Percentiles rank a stretch among this genome's conserved stretches.
phyloP scores from a whole-genome alignment of 2,329 filamentous ascomycete species.

The Xylaria hypoxylon region DNA sequence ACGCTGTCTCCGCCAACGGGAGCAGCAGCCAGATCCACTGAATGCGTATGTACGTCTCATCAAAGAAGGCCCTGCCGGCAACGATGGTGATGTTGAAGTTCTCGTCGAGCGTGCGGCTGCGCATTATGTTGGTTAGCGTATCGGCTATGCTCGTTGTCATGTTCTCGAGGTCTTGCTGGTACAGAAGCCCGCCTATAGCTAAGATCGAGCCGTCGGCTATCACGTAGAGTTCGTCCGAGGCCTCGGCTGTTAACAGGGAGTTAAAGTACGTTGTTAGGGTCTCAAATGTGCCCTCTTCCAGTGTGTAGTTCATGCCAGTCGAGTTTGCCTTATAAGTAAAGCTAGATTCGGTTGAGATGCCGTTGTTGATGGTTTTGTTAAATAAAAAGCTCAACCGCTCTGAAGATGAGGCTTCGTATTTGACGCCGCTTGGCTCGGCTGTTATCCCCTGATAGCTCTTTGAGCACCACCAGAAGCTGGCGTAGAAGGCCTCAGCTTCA shows the following conservation, averaged over 20 bases:
- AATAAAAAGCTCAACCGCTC: constrained; percentile 5
- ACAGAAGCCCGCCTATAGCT: constrained; percentile 1
- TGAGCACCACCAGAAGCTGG: constrained; percentile 34
- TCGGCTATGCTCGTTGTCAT: constrained; percentile 7
- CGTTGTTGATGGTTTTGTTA: not conserved
- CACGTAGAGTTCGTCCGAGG: not conserved
- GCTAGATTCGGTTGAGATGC: too few species aligned
- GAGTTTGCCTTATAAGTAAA: constrained; percentile 14
- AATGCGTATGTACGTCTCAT: constrained; percentile 19
- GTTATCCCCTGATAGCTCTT: constrained; percentile 26
- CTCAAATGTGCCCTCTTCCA: constrained; percentile 8
- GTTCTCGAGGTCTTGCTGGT: constrained; percentile 16
- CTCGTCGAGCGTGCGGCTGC: constrained; percentile 12
- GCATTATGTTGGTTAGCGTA: constrained; percentile 21
- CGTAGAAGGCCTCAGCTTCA: constrained; percentile 28
- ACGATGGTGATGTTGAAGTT: constrained; percentile 16
- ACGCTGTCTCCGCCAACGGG: constrained; percentile 1
- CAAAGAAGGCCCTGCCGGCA: constrained; percentile 12
- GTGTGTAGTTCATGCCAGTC: constrained; percentile 14
- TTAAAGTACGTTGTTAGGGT: not conserved
- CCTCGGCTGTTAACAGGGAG: not conserved
- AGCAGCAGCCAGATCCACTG: constrained; percentile 13
- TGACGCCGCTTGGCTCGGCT: not conserved
- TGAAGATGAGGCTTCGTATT: not conserved
- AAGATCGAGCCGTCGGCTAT: not conserved